A percentile compares a stretch with the other conserved stretches of the same genome.
Conservation (phyloP, 2,329 filamentous ascomycete species). For the Fusarium sp. region DNA sequence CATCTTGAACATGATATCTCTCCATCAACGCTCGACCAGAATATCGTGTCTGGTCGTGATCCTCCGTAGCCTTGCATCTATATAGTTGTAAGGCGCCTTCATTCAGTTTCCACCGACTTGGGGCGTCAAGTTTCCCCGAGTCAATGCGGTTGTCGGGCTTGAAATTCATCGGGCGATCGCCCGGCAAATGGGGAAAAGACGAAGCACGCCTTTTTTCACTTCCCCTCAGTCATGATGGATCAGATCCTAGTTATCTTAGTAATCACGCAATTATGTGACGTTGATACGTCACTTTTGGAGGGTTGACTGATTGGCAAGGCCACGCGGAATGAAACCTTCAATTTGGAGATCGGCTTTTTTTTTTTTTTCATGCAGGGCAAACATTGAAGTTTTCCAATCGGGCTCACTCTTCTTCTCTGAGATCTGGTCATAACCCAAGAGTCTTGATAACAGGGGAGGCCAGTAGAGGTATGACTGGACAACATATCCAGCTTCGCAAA, state of each 20-base stretch:
- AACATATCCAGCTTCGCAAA: neutral
- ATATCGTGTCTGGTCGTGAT: neutral
- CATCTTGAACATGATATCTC: neutral
- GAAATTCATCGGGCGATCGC: constrained; percentile 41
- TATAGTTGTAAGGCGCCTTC: neutral
- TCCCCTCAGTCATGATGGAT: constrained; percentile 36
- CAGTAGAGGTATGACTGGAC: no score
- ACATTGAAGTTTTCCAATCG: neutral
- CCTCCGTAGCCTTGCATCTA: constrained; percentile 26
- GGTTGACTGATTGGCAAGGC: neutral
- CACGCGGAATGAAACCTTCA: neutral
- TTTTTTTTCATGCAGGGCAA: neutral
- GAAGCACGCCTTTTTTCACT: neutral
- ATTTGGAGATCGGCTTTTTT: neutral
- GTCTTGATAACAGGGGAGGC: neutral
- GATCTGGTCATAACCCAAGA: neutral
- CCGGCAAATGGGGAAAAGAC: constrained; percentile 23
- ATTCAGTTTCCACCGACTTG: constrained; percentile 14
- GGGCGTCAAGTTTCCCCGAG: constrained; percentile 15
- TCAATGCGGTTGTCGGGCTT: constrained; percentile 34
- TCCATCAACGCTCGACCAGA: neutral
- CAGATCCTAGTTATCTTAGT: constrained; percentile 27
- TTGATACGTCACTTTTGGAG: constrained; percentile 6
- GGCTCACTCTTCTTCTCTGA: neutral
- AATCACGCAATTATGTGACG: constrained; percentile 29